Evolutionary conservation across 257 asterid genomes (phyloP).

Genomic region (Ocimum tenuiflorum): DNA sequence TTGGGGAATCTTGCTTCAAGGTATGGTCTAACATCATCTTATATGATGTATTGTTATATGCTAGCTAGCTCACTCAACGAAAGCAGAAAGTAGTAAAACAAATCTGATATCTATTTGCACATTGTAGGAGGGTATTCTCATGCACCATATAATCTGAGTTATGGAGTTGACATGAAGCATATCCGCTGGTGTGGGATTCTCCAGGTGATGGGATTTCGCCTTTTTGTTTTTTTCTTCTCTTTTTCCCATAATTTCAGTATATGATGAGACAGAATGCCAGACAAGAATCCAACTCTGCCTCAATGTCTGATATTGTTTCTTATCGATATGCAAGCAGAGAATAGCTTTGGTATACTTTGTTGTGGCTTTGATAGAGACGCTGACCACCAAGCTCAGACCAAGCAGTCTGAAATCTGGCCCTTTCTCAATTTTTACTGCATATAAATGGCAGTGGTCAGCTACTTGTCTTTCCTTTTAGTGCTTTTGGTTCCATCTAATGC

Average conservation of each 20-base stretch:
- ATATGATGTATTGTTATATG: background rate
- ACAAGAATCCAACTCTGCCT: background rate
- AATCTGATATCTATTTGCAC: background rate
- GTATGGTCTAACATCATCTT: constrained; percentile 20
- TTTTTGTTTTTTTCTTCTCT: background rate
- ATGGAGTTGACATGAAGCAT: constrained; percentile 72
- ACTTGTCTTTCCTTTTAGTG: background rate
- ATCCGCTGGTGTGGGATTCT: constrained; percentile 84
- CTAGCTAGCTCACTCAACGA: background rate
- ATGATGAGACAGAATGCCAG: background rate
- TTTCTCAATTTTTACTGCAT: constrained; percentile 68
- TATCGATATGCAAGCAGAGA: constrained; percentile 48
- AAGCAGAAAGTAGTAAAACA: background rate
- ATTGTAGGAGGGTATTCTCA: constrained; percentile 84
- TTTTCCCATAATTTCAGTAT: too few relatives aligned
- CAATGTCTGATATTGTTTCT: background rate
- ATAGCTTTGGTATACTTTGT: constrained; percentile 79
- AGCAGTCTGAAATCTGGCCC: constrained; percentile 34
- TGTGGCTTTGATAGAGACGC: constrained; percentile 72
- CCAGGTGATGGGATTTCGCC: constrained; percentile 41
- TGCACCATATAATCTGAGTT: constrained; percentile 53
- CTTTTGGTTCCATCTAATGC: background rate
- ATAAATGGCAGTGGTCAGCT: constrained; percentile 85
- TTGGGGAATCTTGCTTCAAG: constrained; percentile 86
- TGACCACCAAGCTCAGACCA: constrained; percentile 62